Percentiles rank a stretch among this genome's conserved stretches.
These are phyloP conservation scores for Trichosporon faecale DNA, from an alignment of 1,284 basidiomycete genomes.

Conservation along the genomic window DNA sequence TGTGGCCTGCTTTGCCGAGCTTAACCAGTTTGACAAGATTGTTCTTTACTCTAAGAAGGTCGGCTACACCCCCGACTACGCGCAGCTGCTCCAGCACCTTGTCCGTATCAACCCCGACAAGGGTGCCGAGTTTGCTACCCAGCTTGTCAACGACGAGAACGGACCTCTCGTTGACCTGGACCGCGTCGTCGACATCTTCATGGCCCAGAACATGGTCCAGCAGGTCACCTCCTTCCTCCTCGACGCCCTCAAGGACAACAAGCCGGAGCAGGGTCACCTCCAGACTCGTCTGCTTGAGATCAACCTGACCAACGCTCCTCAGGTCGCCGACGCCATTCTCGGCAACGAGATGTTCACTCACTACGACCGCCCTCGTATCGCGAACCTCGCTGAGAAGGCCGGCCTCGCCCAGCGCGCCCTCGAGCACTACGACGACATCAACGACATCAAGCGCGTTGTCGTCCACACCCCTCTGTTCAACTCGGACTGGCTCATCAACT, in stretches of 20 bases:
- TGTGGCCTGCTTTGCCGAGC: conserved; percentile 97
- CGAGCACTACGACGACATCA: conserved; percentile 96
- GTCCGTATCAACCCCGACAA: conserved; percentile 97
- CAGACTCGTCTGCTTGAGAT: conserved; percentile 97
- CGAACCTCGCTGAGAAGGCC: conserved; percentile 98
- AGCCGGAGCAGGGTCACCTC: conserved; percentile 91
- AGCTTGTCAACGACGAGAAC: conserved; percentile 87
- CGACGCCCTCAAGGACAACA: conserved; percentile 99
- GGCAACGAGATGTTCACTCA: conserved; percentile 99
- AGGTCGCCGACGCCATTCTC: conserved; percentile 98
- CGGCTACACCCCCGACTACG: conserved; percentile 90
- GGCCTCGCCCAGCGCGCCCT: conserved; percentile 92
- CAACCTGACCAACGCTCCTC: conserved; percentile 96
- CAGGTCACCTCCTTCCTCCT: conserved; percentile 97
- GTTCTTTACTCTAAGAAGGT: conserved; percentile 98
- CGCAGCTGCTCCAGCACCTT: conserved; percentile 91
- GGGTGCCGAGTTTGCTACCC: conserved; percentile 95
- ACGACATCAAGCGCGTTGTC: conserved; percentile 96
- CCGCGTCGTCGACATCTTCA: conserved; percentile 96
- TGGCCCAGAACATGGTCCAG: conserved; percentile 99
- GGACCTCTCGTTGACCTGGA: conserved; percentile 94
- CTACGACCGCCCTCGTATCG: conserved; percentile 94
- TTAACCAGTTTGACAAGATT: conserved; percentile 98
- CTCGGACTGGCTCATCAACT: conserved; percentile 91
- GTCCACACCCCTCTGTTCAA: conserved; percentile 88